Conservation (phyloP, 371 early-diverging fungal genomes). For the Catenaria anguillulae region DNA sequence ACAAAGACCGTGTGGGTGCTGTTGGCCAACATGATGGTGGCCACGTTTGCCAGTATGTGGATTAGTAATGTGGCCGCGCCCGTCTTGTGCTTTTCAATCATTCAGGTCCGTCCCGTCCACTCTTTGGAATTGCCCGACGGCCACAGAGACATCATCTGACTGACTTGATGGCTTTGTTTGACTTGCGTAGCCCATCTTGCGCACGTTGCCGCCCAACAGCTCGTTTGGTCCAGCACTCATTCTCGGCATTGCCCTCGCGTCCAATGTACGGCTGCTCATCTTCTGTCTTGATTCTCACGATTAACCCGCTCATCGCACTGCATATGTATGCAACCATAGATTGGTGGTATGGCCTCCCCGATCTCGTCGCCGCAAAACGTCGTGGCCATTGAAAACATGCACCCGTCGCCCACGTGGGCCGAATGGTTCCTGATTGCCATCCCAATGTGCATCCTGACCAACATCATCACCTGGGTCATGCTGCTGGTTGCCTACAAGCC, state of each 20-base stretch:
- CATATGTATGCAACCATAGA: constrained; percentile 34
- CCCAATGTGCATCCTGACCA: constrained; percentile 49
- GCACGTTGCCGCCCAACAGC: constrained; percentile 48
- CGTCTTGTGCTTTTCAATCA: constrained; percentile 86
- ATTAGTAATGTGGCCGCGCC: constrained; percentile 96
- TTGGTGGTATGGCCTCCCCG: constrained; percentile 95
- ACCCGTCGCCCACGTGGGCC: constrained; percentile 68
- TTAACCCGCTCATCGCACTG: background rate
- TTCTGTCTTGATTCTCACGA: background rate
- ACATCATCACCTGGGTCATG: constrained; percentile 63
- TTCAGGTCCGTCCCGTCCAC: constrained; percentile 36
- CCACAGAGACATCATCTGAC: too few relatives aligned
- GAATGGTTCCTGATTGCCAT: constrained; percentile 67
- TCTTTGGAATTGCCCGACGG: background rate
- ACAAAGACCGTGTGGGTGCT: constrained; percentile 64
- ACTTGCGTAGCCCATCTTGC: constrained; percentile 44
- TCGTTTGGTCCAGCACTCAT: constrained; percentile 71
- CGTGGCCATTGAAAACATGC: constrained; percentile 69
- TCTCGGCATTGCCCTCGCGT: constrained; percentile 84
- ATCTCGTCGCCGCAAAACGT: constrained; percentile 93
- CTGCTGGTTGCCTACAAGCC: constrained; percentile 56
- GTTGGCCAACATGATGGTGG: constrained; percentile 84
- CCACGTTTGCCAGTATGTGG: constrained; percentile 92
- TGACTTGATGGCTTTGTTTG: background rate
- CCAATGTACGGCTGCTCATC: background rate